A percentile compares a stretch with the other conserved stretches of the same genome.
phyloP scores from a whole-genome alignment of 2,329 filamentous ascomycete genomes.

The Xylaria multiplex region DNA sequence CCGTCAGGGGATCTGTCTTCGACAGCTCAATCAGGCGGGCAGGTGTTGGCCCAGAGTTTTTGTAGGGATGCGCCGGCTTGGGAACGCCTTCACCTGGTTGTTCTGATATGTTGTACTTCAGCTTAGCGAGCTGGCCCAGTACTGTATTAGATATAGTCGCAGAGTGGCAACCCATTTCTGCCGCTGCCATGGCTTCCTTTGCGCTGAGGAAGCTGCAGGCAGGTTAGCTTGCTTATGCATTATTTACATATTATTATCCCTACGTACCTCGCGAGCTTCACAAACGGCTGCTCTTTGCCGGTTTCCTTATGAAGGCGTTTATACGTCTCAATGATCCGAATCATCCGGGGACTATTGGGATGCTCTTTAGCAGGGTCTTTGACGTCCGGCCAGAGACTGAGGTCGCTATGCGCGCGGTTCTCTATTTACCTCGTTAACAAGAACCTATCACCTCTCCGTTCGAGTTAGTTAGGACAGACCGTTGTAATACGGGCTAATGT shows the following conservation, averaged over 20 bases:
- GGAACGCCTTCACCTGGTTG: conserved; percentile 53
- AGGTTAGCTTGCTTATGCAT: conserved; percentile 10
- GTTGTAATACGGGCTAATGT: conserved; percentile 61
- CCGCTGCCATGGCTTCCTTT: conserved; percentile 58
- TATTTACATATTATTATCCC: background rate
- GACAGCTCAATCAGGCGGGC: conserved; percentile 51
- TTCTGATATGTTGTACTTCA: conserved; percentile 51
- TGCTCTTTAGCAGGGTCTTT: conserved; percentile 59
- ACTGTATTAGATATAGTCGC: conserved; percentile 55
- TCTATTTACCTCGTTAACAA: conserved; percentile 43
- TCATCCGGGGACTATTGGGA: conserved; percentile 58
- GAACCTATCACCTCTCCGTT: background rate
- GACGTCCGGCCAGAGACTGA: conserved; percentile 57
- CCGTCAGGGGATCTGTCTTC: conserved; percentile 54
- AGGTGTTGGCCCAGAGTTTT: conserved; percentile 48
- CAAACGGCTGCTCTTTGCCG: conserved; percentile 58
- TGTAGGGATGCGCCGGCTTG: conserved; percentile 55
- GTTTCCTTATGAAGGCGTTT: conserved; percentile 58
- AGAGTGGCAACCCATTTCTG: conserved; percentile 58
- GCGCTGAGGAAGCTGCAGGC: conserved; percentile 51
- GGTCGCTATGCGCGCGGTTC: conserved; percentile 55
- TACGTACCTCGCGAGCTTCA: conserved; percentile 56
- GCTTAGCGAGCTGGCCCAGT: conserved; percentile 51
- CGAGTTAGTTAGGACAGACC: conserved; percentile 44
- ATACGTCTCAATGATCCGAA: conserved; percentile 61